phyloP scores from a whole-genome alignment of 352 stramenopile genomes.

The Globisporangium yorkense region DNA sequence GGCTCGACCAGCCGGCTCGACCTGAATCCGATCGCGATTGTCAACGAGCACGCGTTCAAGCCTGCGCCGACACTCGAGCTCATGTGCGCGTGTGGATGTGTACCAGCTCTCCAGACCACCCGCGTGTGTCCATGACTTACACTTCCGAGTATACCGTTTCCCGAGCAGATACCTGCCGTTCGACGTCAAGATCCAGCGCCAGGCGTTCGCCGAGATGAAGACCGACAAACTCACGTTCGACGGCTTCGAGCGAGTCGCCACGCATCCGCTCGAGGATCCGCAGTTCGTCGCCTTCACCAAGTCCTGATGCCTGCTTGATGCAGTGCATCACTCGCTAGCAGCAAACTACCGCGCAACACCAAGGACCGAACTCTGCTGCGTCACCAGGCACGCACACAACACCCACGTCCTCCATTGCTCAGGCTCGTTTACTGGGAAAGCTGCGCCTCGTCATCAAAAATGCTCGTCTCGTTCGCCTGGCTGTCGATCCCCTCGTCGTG shows the following conservation, averaged over 20 bases:
- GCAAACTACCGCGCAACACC: neutral
- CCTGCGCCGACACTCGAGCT: constrained; percentile 45
- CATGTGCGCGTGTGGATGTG: constrained; percentile 28
- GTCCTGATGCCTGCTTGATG: constrained; percentile 4
- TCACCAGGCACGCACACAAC: neutral
- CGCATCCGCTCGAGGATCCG: constrained; percentile 54
- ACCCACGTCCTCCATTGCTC: neutral
- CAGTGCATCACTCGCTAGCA: neutral
- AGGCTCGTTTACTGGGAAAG: constrained; percentile 14
- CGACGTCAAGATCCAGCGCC: constrained; percentile 66
- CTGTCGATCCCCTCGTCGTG: constrained; percentile 16
- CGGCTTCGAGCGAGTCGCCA: constrained; percentile 44
- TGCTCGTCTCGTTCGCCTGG: constrained; percentile 17
- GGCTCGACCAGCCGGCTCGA: constrained; percentile 44
- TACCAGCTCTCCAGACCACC: neutral
- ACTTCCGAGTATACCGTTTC: neutral
- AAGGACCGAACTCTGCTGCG: neutral
- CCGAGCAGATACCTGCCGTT: constrained; percentile 56
- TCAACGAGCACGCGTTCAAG: constrained; percentile 74
- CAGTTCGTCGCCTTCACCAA: constrained; percentile 55
- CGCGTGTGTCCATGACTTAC: constrained; percentile 1
- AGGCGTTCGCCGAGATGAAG: constrained; percentile 72
- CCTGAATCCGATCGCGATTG: constrained; percentile 60
- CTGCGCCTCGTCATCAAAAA: constrained; percentile 40
- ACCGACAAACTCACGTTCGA: constrained; percentile 61